Percentiles rank a stretch among this genome's conserved stretches.
phyloP scores from a whole-genome alignment of 1,139 yeast species.

The Magnusiomyces fungicola region DNA sequence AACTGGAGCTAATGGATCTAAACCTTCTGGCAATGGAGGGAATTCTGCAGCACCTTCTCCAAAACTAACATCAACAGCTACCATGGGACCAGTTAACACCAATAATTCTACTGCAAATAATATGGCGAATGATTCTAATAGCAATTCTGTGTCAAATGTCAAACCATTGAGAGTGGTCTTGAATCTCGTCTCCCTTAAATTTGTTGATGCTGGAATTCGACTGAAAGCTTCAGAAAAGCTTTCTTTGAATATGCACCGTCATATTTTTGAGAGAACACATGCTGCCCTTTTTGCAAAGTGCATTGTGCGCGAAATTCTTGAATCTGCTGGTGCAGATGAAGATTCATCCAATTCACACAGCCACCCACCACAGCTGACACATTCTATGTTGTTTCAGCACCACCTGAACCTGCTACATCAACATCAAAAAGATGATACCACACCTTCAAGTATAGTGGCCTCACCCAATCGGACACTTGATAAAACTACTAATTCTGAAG shows the following conservation, averaged over 20 bases:
- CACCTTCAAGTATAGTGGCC: background rate
- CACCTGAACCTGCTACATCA: background rate
- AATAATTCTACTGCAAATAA: too few relatives aligned
- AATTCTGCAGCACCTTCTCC: background rate
- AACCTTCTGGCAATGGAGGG: too few relatives aligned
- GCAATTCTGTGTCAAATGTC: too few relatives aligned
- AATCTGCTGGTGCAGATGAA: conserved; percentile 6
- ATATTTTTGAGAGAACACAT: conserved; percentile 20
- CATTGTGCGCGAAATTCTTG: conserved; percentile 21
- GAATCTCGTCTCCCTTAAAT: background rate
- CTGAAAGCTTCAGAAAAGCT: conserved; percentile 22
- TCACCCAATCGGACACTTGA: conserved; percentile 8
- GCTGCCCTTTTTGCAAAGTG: conserved; percentile 21
- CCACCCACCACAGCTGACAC: background rate
- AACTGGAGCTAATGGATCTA: too few relatives aligned
- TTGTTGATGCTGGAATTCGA: conserved; percentile 7
- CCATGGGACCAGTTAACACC: too few relatives aligned
- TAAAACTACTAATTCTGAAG: background rate
- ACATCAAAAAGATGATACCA: conserved; percentile 3
- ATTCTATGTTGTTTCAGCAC: background rate
- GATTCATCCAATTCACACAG: background rate
- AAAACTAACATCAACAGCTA: background rate
- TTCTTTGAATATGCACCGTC: conserved; percentile 22
- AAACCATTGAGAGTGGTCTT: background rate
- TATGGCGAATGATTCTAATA: too few relatives aligned